These are phyloP conservation scores for Mortierella sp. DNA, from an alignment of 371 early-diverging fungal species.

Conservation along the genomic window DNA sequence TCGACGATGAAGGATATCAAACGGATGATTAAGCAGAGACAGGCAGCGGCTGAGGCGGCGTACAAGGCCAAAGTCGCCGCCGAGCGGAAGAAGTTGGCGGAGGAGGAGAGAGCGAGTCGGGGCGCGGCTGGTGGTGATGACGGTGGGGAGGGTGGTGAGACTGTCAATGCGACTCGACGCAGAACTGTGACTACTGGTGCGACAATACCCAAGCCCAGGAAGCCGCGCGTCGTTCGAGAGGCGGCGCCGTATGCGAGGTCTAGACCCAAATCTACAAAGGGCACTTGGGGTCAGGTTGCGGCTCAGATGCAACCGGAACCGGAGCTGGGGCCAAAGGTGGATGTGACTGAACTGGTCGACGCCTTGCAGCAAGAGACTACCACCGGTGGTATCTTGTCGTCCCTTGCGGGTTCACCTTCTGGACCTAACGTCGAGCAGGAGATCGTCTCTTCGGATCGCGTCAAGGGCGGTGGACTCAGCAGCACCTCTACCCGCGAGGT, in stretches of 20 bases:
- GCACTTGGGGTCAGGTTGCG: not conserved
- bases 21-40: conserved; percentile 12
- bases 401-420: no score
- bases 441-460: no score
- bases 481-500: no score
- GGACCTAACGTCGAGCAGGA: not conserved
- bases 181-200: not conserved
- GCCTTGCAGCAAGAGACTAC: no score
- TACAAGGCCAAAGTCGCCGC: conserved; percentile 60
- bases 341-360: no score
- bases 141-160: conserved; percentile 8
- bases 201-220: not conserved
- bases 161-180: conserved; percentile 4
- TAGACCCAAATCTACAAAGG: not conserved
- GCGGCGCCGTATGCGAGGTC: not conserved
- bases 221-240: not conserved
- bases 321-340: no score
- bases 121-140: conserved; percentile 21
- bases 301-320: no score
- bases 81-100: conserved; percentile 42
- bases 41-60: conserved; percentile 25
- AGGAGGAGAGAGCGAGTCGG: conserved; percentile 10
- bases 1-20: conserved; percentile 32
- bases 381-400: no score
- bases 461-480: no score